Evolutionary conservation across 2,329 filamentous ascomycete species (phyloP), one percentile per base, ranked within the genome.

Genomic region (Didymella arachidicola): DNA sequence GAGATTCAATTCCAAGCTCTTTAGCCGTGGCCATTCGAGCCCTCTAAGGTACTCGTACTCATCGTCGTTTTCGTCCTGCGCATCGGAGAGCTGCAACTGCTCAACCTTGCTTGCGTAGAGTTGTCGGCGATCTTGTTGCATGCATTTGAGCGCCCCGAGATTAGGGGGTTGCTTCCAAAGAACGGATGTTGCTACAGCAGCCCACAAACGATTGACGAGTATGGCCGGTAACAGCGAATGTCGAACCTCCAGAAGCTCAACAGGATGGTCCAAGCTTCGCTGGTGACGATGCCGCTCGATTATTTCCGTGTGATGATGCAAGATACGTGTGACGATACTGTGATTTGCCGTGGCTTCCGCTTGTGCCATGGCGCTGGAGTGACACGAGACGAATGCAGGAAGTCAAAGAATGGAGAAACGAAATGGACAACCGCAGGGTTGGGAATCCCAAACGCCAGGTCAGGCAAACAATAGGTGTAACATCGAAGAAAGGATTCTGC

Each of bases 101-200:
- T 72, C 63, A 12, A 75, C 60, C 42, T 75, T 75, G 61, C 64
- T 68, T 29, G 73, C 72, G 53, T 76, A 75, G 56, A 68, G 64
- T 48, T 76, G 72, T 22, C 65, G 59, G 25, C 72, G 62, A 8
- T 62, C 56, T 27, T 38, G 49, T 4, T 54, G 27, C 68, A 76
- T 72, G 18, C 32, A 25, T 39, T 60, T 53, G 16, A 76, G 32
- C 11, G 70, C 67, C 7, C 66, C 67, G 49, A 75, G 61, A 49
- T 72, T 66, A 34, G 73, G 71, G 56, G 70, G 73, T 38, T 69
- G 64, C 43, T 54, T 70, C 73, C 72, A 76, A 10, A 75, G 56
- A 6, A 76, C 65, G 1, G 69, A 70, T 8, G 68, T 72, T 19
- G 69, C 72, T 53, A 68, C 67, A 18, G 73, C 70, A n/a, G 70